Conservation (phyloP, 768 basidiomycete species). For the Phanerochaete sordida region DNA sequence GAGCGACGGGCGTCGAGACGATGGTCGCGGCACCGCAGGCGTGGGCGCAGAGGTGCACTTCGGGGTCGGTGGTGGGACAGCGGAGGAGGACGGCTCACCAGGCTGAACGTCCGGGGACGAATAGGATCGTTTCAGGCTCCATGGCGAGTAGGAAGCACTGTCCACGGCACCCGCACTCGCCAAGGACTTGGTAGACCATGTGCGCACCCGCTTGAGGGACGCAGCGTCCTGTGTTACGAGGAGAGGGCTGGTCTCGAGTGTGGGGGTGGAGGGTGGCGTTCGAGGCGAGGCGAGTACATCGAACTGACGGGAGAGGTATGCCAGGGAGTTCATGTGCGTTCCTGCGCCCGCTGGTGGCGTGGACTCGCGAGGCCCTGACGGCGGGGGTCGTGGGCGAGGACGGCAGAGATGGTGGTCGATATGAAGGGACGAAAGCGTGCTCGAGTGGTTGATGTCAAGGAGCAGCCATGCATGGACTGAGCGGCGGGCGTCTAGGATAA, state of each 20-base stretch:
- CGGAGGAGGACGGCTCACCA: constrained; percentile 8
- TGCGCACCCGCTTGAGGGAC: constrained; percentile 40
- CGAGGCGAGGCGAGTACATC: constrained; percentile 65
- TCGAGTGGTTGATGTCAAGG: constrained; percentile 4
- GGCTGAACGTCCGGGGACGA: constrained; percentile 54
- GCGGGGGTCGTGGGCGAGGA: not conserved
- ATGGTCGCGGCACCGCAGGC: constrained; percentile 11
- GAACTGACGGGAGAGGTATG: constrained; percentile 78
- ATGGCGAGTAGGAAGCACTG: constrained; percentile 23
- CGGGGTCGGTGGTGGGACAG: constrained; percentile 1
- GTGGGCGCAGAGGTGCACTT: constrained; percentile 1
- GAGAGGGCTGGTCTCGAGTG: constrained; percentile 32
- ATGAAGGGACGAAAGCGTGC: constrained; percentile 6
- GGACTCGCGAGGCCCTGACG: not conserved
- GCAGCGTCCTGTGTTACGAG: constrained; percentile 15
- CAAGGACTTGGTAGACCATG: constrained; percentile 56
- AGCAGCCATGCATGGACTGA: not conserved
- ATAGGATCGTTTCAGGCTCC: constrained; percentile 51
- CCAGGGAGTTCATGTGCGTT: constrained; percentile 71
- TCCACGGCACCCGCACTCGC: constrained; percentile 35
- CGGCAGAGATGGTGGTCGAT: constrained; percentile 5
- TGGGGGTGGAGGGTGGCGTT: constrained; percentile 56
- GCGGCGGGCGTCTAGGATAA: not conserved
- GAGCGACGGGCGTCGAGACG: constrained; percentile 23
- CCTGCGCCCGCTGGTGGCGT: constrained; percentile 4